Evolutionary conservation across 306 rosid species (phyloP), one percentile per base, ranked within the genome.

Genomic region (Cucumis cinereus): DNA sequence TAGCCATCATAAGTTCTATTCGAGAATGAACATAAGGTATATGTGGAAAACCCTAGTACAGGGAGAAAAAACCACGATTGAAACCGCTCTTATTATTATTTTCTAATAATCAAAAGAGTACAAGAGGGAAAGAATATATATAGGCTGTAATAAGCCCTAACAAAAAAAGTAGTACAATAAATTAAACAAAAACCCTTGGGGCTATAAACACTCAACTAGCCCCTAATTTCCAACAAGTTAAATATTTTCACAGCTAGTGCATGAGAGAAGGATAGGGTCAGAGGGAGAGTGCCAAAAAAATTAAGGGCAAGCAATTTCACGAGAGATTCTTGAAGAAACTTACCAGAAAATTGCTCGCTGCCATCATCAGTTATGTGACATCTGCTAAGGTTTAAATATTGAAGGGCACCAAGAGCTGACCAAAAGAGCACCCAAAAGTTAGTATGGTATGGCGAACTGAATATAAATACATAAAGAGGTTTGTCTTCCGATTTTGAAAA

Each of bases 301-400:
- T n/a, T 0, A 23, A 55, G 53, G 45, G 64, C 28, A 47, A 68
- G 67, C 38, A 30, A 71, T 59, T 63, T 61, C 64, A 68, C 22
- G 69, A 77, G 38, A 75, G 60, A 76, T 52, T 77, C 22, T 74
- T 23, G 58, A 57, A 58, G 70, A 49, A 72, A 89, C 98, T 91
- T 88, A 94, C 97, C 73, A n/a, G 96, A 84, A 85, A 94, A 81
- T 45, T 76, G 82, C 73, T 89, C 88, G 52, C 95, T 90, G 35
- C 98, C 93, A 55, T 78, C 77, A 67, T 87, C 89, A 58, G 95
- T 62, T 78, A 94, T 74, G 55, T 70, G 78, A 55, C 95, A 94
- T 85, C 98, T 84, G 79, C 87, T 90, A 55, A 94, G 92, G 85
- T 94, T 94, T 89, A 94, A 87, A 85, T 82, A 90, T 63, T 79